A percentile compares a stretch with the other conserved stretches of the same genome.
phyloP scores from a whole-genome alignment of 2,329 filamentous ascomycete species.

The Proliferodiscus dingleyae region DNA sequence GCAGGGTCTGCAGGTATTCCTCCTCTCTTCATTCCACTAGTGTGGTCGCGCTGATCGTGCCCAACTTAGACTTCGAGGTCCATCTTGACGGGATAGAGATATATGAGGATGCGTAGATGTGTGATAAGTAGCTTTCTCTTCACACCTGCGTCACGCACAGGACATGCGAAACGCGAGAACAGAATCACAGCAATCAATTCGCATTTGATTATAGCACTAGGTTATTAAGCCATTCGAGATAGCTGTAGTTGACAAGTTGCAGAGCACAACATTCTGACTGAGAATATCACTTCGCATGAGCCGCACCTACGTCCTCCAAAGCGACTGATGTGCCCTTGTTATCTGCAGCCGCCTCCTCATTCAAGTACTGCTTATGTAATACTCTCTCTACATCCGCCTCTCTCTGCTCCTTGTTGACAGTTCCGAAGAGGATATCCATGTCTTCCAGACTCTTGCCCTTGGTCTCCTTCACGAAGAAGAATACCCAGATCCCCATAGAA shows the following conservation, averaged over 20 bases:
- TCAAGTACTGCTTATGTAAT: neutral
- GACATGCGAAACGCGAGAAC: too few relatives aligned
- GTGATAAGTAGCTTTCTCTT: neutral
- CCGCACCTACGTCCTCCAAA: neutral
- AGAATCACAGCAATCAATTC: too few relatives aligned
- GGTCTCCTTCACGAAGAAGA: conserved; percentile 60
- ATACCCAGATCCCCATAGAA: conserved; percentile 39
- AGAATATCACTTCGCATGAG: neutral
- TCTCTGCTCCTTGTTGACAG: conserved; percentile 2
- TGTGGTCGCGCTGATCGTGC: neutral
- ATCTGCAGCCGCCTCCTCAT: neutral
- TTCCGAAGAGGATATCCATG: conserved; percentile 31
- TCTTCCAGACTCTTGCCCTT: conserved; percentile 64
- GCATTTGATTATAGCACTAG: too few relatives aligned
- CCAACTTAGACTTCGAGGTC: conserved; percentile 12
- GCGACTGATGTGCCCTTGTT: neutral
- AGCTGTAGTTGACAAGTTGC: too few relatives aligned
- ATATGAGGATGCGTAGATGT: conserved; percentile 7
- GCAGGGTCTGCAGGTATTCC: conserved; percentile 27
- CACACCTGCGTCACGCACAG: too few relatives aligned
- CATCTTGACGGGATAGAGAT: conserved; percentile 14
- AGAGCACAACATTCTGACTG: neutral
- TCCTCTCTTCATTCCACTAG: neutral
- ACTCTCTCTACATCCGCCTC: conserved; percentile 15
- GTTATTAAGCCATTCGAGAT: too few relatives aligned